Conservation (phyloP, 2,329 filamentous ascomycete species). For the Claviceps fusiformis region DNA sequence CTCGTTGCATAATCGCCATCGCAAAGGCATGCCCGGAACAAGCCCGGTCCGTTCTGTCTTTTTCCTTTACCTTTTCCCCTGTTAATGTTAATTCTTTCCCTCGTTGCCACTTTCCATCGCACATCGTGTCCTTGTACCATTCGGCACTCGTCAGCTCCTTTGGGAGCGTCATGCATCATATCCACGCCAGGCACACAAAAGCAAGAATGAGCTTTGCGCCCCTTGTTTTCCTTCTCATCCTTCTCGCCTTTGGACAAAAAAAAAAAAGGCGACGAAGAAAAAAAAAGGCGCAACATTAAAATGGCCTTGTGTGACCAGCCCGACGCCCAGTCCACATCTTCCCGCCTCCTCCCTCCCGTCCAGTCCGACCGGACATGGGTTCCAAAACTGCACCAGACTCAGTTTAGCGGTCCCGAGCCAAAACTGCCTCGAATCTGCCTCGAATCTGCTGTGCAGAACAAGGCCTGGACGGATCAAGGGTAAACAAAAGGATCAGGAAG, state of each 20-base stretch:
- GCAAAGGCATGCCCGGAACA: conserved; percentile 1
- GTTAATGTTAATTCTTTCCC: not conserved
- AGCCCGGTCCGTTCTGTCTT: not conserved
- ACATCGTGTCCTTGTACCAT: not conserved
- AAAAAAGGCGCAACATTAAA: too few relatives aligned
- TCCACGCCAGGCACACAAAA: not conserved
- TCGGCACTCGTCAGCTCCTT: not conserved
- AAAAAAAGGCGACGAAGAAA: too few relatives aligned
- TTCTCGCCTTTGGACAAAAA: too few relatives aligned
- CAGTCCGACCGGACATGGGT: too few relatives aligned
- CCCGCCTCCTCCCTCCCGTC: too few relatives aligned
- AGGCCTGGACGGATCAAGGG: not conserved
- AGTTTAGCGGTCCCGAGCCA: not conserved
- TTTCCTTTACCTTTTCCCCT: too few relatives aligned
- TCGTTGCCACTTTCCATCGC: not conserved
- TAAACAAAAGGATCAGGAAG: not conserved
- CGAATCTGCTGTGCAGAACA: not conserved
- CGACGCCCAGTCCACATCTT: too few relatives aligned
- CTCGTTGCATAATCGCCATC: not conserved
- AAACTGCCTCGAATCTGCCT: not conserved
- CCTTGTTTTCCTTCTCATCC: too few relatives aligned
- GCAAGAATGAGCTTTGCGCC: too few relatives aligned
- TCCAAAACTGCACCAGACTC: too few relatives aligned
- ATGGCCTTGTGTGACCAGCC: too few relatives aligned
- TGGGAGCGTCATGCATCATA: not conserved